A percentile compares a stretch with the other conserved stretches of the same genome.
These are phyloP conservation scores for Dendrobium officinale DNA, from an alignment of 106 monocot genomes.

Conservation along the genomic window DNA sequence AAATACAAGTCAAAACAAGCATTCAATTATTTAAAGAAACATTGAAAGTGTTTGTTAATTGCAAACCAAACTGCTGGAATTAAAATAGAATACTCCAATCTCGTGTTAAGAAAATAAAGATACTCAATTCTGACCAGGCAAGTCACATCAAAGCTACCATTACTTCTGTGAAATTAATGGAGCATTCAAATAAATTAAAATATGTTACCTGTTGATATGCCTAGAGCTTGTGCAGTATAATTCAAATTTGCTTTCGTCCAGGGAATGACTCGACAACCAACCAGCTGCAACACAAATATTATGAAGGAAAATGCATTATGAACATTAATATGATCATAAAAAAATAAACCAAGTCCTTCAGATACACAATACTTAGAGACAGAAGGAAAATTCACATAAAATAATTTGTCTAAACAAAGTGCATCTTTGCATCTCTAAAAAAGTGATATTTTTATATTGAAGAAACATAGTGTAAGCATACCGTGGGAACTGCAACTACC, in stretches of 20 bases:
- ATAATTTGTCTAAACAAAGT: neutral
- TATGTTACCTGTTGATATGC: conserved; percentile 62
- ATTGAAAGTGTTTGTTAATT: too few species aligned
- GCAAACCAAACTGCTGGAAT: too few species aligned
- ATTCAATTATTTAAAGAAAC: too few species aligned
- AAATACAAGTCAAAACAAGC: too few species aligned
- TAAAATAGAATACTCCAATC: neutral
- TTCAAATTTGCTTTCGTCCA: conserved; percentile 86
- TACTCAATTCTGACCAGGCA: neutral
- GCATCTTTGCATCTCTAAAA: neutral
- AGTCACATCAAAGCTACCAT: neutral
- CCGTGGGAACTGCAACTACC: too few species aligned
- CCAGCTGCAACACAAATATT: conserved; percentile 28
- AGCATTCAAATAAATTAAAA: neutral
- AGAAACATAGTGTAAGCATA: too few species aligned
- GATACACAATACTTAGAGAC: neutral
- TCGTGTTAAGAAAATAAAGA: neutral
- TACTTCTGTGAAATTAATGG: neutral
- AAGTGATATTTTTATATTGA: too few species aligned
- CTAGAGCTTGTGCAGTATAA: conserved; percentile 67
- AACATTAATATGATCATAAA: neutral
- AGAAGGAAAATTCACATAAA: neutral
- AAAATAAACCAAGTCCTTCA: neutral
- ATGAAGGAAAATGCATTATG: neutral
- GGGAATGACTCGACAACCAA: conserved; percentile 59